Conservation (phyloP, 1,139 yeast species). For the Entelexis sorbosivorans region DNA sequence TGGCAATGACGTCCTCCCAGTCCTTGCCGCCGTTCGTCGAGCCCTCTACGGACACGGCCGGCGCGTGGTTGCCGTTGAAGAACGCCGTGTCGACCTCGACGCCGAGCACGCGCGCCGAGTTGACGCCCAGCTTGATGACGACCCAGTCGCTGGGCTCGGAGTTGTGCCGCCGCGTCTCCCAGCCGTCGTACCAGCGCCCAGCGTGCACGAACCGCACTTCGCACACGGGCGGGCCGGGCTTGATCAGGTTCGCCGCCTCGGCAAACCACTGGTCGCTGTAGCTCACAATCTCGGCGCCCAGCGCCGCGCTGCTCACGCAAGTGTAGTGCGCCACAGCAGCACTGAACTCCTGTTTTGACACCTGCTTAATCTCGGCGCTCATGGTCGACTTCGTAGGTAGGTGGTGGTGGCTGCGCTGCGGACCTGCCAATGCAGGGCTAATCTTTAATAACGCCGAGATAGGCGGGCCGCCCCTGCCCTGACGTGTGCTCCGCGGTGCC, state of each 20-base stretch:
- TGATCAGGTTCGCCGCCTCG: conserved; percentile 75
- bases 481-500: neutral
- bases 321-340: conserved; percentile 23
- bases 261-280: conserved; percentile 93
- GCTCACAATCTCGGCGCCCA: conserved; percentile 62
- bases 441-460: neutral
- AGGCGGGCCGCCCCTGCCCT: neutral
- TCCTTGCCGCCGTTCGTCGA: conserved; percentile 31
- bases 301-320: conserved; percentile 67
- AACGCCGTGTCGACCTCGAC: conserved; percentile 87
- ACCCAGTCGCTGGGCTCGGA: conserved; percentile 78
- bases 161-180: conserved; percentile 96
- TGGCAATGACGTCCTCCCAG: conserved; percentile 64
- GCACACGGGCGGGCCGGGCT: conserved; percentile 67
- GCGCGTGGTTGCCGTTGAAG: conserved; percentile 93
- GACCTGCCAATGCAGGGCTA: neutral
- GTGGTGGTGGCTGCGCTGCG: no score
- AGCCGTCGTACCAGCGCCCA: conserved; percentile 97
- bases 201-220: conserved; percentile 73
- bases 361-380: conserved; percentile 13
- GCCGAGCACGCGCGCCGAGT: conserved; percentile 67
- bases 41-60: conserved; percentile 76
- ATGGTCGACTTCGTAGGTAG: neutral
- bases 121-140: conserved; percentile 67
- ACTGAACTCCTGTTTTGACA: conserved; percentile 23